These are phyloP conservation scores for Claviceps fusiformis DNA, from an alignment of 2,329 filamentous ascomycete genomes.

Conservation along the genomic window DNA sequence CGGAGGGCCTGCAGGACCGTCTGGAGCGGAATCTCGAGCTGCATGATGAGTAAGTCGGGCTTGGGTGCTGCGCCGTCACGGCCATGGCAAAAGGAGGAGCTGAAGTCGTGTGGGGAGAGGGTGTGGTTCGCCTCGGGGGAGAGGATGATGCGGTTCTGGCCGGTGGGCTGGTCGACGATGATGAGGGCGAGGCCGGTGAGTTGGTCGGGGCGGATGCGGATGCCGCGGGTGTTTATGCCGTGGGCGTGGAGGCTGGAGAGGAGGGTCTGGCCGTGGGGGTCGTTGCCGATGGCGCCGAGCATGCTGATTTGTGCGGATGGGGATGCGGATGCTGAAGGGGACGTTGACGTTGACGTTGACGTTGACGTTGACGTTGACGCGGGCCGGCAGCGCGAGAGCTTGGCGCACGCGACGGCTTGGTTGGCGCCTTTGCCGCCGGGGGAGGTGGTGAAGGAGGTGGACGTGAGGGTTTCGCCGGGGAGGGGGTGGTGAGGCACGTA, in stretches of 20 bases:
- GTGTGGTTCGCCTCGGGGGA: conserved; percentile 57
- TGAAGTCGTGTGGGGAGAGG: conserved; percentile 24
- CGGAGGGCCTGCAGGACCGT: conserved; percentile 50
- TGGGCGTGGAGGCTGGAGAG: conserved; percentile 42
- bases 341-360: background rate
- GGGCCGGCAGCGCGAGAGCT: conserved; percentile 47
- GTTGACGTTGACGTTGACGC: background rate
- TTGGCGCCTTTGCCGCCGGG: conserved; percentile 92
- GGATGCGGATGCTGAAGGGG: background rate
- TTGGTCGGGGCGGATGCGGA: conserved; percentile 19
- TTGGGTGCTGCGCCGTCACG: conserved; percentile 4
- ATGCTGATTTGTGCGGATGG: conserved; percentile 19
- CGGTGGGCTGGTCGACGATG: conserved; percentile 57
- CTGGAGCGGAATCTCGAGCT: conserved; percentile 60
- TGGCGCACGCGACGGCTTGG: conserved; percentile 79
- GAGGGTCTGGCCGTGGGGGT: conserved; percentile 51
- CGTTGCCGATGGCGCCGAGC: conserved; percentile 60
- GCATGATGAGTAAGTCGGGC: conserved; percentile 57
- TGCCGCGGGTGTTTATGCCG: conserved; percentile 46
- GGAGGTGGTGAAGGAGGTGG: conserved; percentile 63
- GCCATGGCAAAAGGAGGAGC: background rate
- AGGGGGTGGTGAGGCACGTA: conserved; percentile 71
- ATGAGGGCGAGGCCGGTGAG: conserved; percentile 60
- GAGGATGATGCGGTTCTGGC: conserved; percentile 66
- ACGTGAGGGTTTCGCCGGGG: conserved; percentile 77